Base-by-base conservation (phyloP, 371 early-diverging fungal genomes). In the Choanephora cucurbitarum region DNA sequence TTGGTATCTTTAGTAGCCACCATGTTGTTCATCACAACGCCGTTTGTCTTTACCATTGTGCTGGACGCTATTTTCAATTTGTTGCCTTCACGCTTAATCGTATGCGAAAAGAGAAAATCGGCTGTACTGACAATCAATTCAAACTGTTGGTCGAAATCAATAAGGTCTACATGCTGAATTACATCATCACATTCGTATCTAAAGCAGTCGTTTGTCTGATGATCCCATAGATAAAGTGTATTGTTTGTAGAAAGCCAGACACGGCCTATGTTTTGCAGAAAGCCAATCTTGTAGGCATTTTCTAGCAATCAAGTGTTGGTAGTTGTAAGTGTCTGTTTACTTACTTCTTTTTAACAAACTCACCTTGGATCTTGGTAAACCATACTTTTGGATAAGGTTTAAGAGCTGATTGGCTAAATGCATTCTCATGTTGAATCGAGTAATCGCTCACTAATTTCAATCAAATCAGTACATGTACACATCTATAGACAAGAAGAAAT, bases 1-100 rank as follows among this genome's bases (percentile, higher is more conserved):
- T 91, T 91, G 10, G 81, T 77, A 2, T 59, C 64, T 13, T 14
- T 37, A 0, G 91, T 85, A 8, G 47, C 32, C 10, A 51, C 23
- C 3, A 60, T 28, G 32, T 60, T 40, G 3, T 45, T 47, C 60
- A 60, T 56, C 4, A 55, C 21, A 21, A 42, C 45, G 14, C 58
- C 54, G 13, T 37, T n/a, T 1, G 60, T 47, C 8, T 28, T 10
- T 0, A 52, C 10, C 15, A 2, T 31, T 3, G 24, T 11, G 4
- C 34, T 56, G 1, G 60, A 48, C 3, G 40, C 17, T 11, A 65
- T 41, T 1, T 33, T 42, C 28, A 65, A 18, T 18, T 41, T 39
- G 8, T 49, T 28, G 28, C 21, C 14, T 48, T 23, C 1, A 21
- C 17, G 5, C 17, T 39, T 42, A 14, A 64, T 23, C 6, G 45